These are phyloP conservation scores for Borovskyia barvae DNA, from an alignment of 208 protist species.

Conservation along the genomic window DNA sequence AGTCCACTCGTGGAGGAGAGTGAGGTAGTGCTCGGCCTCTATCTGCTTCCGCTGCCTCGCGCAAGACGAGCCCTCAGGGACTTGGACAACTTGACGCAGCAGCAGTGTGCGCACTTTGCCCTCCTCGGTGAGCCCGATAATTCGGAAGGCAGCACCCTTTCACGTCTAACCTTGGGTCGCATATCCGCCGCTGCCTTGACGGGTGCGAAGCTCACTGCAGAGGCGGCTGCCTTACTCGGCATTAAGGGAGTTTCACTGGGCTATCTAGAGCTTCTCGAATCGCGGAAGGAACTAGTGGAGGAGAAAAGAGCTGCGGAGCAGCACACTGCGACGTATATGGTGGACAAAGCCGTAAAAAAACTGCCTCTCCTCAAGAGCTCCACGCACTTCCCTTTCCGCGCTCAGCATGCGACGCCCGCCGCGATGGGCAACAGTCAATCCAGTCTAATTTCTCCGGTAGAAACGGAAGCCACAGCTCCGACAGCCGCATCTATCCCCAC, in stretches of 20 bases:
- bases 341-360: constrained; percentile 11
- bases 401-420: not conserved
- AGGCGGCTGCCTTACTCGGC: constrained; percentile 19
- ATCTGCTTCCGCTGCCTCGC: constrained; percentile 51
- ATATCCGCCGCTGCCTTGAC: constrained; percentile 3
- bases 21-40: constrained; percentile 63
- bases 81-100: constrained; percentile 22
- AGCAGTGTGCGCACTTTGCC: not conserved
- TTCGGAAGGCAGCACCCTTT: not conserved
- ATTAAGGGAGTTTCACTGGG: constrained; percentile 21
- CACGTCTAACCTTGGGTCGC: not conserved
- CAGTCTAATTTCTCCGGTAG: no score
- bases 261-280: constrained; percentile 25
- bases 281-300: constrained; percentile 19
- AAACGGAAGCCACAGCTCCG: not conserved
- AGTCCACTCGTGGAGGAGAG: constrained; percentile 66
- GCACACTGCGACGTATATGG: constrained; percentile 9
- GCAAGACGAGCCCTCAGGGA: constrained; percentile 22
- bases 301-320: constrained; percentile 12
- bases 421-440: no score
- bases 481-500: no score
- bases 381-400: constrained; percentile 39
- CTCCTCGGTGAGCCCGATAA: not conserved
- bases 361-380: constrained; percentile 33
- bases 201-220: constrained; percentile 14